Evolutionary conservation across 139 green algal species (phyloP), one percentile per base, ranked within the genome.

Genomic region (Chlorella sp.): DNA sequence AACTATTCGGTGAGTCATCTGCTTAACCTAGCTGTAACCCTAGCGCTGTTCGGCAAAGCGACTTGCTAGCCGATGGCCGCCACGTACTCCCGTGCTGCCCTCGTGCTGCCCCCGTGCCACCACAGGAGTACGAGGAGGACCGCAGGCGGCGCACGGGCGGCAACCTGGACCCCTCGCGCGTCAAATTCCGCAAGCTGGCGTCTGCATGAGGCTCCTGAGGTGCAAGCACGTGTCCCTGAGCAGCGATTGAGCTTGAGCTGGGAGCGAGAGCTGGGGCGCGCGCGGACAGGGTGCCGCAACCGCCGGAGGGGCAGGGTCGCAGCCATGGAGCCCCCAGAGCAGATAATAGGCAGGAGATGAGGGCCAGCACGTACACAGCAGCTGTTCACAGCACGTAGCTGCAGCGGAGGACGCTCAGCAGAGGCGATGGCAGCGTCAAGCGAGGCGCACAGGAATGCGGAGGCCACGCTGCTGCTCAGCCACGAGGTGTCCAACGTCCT

Each of bases 101-200:
- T n/a, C n/a, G n/a, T n/a, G n/a, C n/a, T n/a, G n/a, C 10, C 17
- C 10, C 42, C 42, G 10, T 55, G 42, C 10, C 17, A 23, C 23
- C 30, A 23, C 61, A 67, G 61, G 86, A 93, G 51, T 96, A 96
- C 73, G 89, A 91, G 51, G 86, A 81, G 72, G 82, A 94, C 79
- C 74, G 75, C 55, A 62, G 77, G 49, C 34, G 74, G 62, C 72
- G 88, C 22, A 79, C 72, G 20, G 87, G 83, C 4, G 66, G 26
- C 32, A 70, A 69, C 2, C n/a, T n/a, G n/a, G 81, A 88, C 23
- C 90, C 91, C 31, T 84, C 74, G 2, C 75, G 88, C 3, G 75
- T 96, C 59, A 96, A 94, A 82, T 96, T 89, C 85, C 76, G 90
- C 22, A 89, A 89, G 70, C 77, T 96, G 34, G 83, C 82, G 20